A percentile compares a stretch with the other conserved stretches of the same genome.
These are phyloP conservation scores for Shiraia bambusicola DNA, from an alignment of 2,329 filamentous ascomycete species.

Conservation along the genomic window DNA sequence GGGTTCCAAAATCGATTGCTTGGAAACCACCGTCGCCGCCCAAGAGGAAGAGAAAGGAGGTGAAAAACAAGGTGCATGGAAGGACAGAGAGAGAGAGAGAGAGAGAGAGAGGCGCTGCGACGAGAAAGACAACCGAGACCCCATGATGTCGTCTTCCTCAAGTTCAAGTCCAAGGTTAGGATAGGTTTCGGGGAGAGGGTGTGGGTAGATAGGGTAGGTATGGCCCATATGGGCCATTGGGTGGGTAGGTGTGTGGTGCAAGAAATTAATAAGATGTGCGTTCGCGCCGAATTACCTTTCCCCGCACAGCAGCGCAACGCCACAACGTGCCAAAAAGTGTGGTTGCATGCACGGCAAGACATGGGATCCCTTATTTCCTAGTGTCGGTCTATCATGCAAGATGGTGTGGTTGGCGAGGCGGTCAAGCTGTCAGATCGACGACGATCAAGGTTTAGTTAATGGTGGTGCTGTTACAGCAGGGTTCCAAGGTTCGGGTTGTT, in stretches of 20 bases:
- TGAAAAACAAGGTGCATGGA: too few species aligned
- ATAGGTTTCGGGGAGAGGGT: neutral
- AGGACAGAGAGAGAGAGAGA: too few species aligned
- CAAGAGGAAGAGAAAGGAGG: too few species aligned
- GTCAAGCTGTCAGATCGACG: conserved; percentile 1
- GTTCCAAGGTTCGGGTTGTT: neutral
- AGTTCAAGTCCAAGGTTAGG: too few species aligned
- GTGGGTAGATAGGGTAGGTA: neutral
- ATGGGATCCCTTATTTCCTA: too few species aligned
- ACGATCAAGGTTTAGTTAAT: too few species aligned
- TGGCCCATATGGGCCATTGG: too few species aligned
- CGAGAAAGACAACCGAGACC: neutral
- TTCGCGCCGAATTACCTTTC: neutral
- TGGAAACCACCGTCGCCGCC: too few species aligned
- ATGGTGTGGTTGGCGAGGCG: conserved; percentile 5
- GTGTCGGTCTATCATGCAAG: neutral
- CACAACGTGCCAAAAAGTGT: conserved; percentile 11
- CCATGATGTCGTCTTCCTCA: conserved; percentile 1
- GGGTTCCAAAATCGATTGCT: too few species aligned
- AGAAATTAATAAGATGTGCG: conserved; percentile 5
- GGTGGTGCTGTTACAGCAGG: too few species aligned
- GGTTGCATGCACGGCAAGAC: neutral
- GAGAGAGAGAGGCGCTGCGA: too few species aligned
- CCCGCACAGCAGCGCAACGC: conserved; percentile 12
- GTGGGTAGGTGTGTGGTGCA: conserved; percentile 2